Base-by-base conservation (phyloP, 108 stramenopile genomes). In the Ochromonas danica region DNA sequence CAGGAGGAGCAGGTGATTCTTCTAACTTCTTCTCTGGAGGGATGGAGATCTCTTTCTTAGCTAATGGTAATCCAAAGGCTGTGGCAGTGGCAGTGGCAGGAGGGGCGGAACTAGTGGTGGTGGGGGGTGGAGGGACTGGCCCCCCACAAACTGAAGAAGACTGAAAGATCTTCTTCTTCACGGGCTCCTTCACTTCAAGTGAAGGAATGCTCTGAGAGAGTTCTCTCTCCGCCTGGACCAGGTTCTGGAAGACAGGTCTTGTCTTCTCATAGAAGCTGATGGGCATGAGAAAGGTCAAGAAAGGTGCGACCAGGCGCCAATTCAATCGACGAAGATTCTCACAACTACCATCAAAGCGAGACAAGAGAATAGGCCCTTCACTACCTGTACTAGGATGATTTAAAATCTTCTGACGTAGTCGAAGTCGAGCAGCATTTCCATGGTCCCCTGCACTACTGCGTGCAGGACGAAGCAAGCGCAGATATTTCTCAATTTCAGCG, bases 271-370 rank as follows among this genome's bases (percentile, higher is more conserved):
- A 10, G 63, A 67, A 67, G 31, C 63, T 67, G 3, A 67, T 3
- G 3, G 63, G 63, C 31, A 14, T 67, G 33, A 67, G 6, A 67
- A 67, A 67, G 14, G 31, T 10, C 63, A 67, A 67, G 31, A 67
- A 28, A 3, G 63, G 63, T 31, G 14, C 31, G 25, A 28, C 30
- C 35, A 67, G 30, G 10, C 3, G 30, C 63, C 14, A 25, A 6
- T 25, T 67, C 31, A 33, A 36, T 67, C 31, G 17, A 28, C 25
- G 3, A 28, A 67, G 17, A 28, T 6, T 35, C 10, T 67, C 63
- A 25, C 27, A 67, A 35, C 6, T 25, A 6, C 25, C 25, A 36
- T 67, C 63, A 67, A 67, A 67, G 17, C 31, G 17, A 31, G 63
- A 31, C 25, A 67, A 22, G 3, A 67, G 6, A 36, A 67, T 6